Base-by-base conservation (phyloP, 495 filamentous ascomycete species). In the Penicillium canescens region DNA sequence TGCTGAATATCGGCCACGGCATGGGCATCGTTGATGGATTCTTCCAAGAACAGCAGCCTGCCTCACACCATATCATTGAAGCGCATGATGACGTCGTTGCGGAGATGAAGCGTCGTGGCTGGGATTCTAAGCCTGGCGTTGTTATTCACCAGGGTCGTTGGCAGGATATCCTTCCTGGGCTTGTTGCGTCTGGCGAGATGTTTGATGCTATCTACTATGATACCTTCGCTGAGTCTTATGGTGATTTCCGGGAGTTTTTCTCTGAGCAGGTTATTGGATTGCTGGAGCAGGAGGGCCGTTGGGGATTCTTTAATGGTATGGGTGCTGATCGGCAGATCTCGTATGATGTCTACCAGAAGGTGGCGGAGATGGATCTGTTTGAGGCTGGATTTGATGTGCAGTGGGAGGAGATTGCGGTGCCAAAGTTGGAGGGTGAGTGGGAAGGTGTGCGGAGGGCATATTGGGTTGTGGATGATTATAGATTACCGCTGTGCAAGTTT, bases 131-230 rank as follows among this genome's bases (percentile, higher is more conserved):
- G 62, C 77, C 81, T 12, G 78, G 81, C 23, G 85, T 90, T 20
- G 68, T 68, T 10, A 75, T 91, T 26, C 85, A 89, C 60, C 79
- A 86, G 61, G 92, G 92, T 7, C 79, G 78, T 54, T 97, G 92
- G 92, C 91, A 96, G 70, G 87, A 96, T 57, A 76, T 96, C 0
- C 68, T 96, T 7, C 88, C 87, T 0, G 69, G 72, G 26, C 77
- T 98, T 7, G 70, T 94, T 0, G 79, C 82, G n/a, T 70, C 84
- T 42, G 86, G 86, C 6, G 77, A 86, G 40, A 72, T 83, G 21
- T 95, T 93, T 66, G 91, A 98, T 68, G 92, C 88, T 33, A 92
- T 98, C 50, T 98, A 97, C 75, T 98, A 96, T 61, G 95, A 98
- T 66, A 98, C 94, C 0, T 98, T 97, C 60, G 94, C 92, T 7